phyloP scores from a whole-genome alignment of 805 yeast species.

The Saccharomyces eubayanus region DNA sequence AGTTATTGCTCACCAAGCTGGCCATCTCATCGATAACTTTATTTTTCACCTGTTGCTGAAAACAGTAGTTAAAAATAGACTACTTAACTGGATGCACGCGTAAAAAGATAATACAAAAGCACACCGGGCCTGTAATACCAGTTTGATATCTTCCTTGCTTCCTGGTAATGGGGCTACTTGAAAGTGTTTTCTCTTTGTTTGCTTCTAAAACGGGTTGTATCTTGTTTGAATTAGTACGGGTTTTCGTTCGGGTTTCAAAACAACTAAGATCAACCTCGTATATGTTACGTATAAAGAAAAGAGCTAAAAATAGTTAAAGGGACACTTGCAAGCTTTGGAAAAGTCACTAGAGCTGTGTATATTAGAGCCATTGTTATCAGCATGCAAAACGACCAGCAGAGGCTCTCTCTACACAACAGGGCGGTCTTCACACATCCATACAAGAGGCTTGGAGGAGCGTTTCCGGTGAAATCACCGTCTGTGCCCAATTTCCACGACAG shows the following conservation, averaged over 20 bases:
- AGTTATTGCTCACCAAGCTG: background rate
- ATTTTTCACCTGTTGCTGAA: background rate
- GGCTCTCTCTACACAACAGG: background rate
- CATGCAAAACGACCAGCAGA: background rate
- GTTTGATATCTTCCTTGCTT: background rate
- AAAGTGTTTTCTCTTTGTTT: background rate
- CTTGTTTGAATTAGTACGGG: background rate
- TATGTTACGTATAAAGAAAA: background rate
- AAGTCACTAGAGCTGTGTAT: background rate
- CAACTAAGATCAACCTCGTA: background rate
- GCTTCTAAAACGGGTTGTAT: background rate
- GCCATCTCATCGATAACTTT: background rate
- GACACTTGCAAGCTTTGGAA: background rate
- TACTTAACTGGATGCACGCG: background rate
- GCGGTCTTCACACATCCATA: background rate
- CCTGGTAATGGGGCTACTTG: background rate
- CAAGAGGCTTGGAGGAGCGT: background rate
- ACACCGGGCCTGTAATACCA: background rate
- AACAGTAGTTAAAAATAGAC: background rate
- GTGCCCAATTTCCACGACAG: constrained; percentile 16
- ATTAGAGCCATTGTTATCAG: background rate
- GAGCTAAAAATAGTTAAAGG: background rate
- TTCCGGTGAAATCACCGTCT: constrained; percentile 14
- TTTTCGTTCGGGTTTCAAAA: background rate
- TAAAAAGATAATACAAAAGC: background rate